phyloP scores from a whole-genome alignment of 169 alveolate genomes.

The Plasmodium gonderi region DNA sequence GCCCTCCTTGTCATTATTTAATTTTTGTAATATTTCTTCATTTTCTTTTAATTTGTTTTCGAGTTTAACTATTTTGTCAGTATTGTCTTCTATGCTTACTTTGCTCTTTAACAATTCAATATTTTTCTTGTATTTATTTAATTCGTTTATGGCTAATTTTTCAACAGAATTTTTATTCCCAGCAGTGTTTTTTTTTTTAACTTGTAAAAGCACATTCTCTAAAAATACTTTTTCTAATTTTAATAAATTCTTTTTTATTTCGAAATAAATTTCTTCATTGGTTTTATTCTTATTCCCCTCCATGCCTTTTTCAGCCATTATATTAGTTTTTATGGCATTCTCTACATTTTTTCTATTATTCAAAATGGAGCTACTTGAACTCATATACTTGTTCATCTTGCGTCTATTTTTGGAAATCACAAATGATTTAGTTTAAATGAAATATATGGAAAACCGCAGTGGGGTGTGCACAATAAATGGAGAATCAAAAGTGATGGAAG shows the following conservation, averaged over 20 bases:
- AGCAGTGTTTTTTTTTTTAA: slow-evolving; percentile 31
- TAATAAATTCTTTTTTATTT: slow-evolving; percentile 43
- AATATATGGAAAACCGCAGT: no score
- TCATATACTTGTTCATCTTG: slow-evolving; percentile 62
- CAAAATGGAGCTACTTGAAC: slow-evolving; percentile 56
- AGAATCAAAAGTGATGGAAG: not conserved
- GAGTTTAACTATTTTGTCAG: slow-evolving; percentile 59
- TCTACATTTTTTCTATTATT: slow-evolving; percentile 34
- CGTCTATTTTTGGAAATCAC: not conserved
- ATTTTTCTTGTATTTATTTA: slow-evolving; percentile 62
- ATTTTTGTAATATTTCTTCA: slow-evolving; percentile 66
- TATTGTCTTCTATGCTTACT: slow-evolving; percentile 67
- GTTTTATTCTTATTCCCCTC: not conserved
- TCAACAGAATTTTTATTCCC: slow-evolving; percentile 41
- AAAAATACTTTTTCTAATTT: slow-evolving; percentile 42
- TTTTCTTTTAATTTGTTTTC: slow-evolving; percentile 68
- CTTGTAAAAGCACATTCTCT: slow-evolving; percentile 64
- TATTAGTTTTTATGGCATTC: slow-evolving; percentile 11
- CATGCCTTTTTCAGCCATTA: not conserved
- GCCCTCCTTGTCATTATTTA: slow-evolving; percentile 63
- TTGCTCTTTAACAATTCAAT: slow-evolving; percentile 60
- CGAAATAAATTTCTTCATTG: slow-evolving; percentile 38
- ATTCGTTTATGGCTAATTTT: slow-evolving; percentile 55
- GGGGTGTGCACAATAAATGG: not conserved
- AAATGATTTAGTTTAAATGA: not conserved